Evolutionary conservation across 345 rosid genomes (phyloP).

Genomic region (Acer campestre): DNA sequence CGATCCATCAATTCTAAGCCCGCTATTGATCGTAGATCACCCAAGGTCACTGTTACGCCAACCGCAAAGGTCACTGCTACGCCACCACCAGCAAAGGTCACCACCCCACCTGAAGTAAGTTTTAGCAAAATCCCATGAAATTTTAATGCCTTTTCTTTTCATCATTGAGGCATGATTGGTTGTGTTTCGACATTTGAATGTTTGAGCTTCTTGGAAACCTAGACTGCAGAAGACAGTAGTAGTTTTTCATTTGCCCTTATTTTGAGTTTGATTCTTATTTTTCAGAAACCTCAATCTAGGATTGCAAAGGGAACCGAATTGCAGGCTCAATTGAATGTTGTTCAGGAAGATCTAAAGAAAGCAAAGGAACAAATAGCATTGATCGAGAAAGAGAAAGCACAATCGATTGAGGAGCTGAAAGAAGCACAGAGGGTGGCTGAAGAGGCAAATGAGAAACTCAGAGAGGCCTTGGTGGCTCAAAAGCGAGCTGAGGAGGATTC

Average conservation of each 20-base stretch:
- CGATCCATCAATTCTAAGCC: conserved; percentile 68
- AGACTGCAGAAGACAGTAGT: neutral
- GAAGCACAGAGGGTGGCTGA: conserved; percentile 66
- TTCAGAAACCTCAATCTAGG: conserved; percentile 66
- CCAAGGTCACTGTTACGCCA: conserved; percentile 44
- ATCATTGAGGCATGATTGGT: neutral
- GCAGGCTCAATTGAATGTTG: conserved; percentile 59
- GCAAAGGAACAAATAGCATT: conserved; percentile 67
- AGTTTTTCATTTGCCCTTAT: neutral
- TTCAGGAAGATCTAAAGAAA: conserved; percentile 90
- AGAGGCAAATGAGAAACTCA: conserved; percentile 71
- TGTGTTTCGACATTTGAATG: neutral
- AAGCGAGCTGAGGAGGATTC: conserved; percentile 80
- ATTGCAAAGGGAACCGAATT: conserved; percentile 61
- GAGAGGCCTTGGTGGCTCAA: conserved; percentile 84
- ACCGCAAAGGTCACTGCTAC: conserved; percentile 9
- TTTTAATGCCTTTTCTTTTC: conserved; percentile 6
- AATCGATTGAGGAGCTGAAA: conserved; percentile 71
- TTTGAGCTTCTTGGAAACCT: neutral
- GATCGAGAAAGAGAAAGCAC: conserved; percentile 78
- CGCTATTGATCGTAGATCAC: conserved; percentile 60
- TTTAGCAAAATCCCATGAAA: neutral
- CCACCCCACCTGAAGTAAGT: conserved; percentile 72
- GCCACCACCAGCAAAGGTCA: no score
- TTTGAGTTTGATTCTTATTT: conserved; percentile 27